These are phyloP conservation scores for Lagenidium sp. DNA, from an alignment of 352 stramenopile genomes.

Conservation along the genomic window DNA sequence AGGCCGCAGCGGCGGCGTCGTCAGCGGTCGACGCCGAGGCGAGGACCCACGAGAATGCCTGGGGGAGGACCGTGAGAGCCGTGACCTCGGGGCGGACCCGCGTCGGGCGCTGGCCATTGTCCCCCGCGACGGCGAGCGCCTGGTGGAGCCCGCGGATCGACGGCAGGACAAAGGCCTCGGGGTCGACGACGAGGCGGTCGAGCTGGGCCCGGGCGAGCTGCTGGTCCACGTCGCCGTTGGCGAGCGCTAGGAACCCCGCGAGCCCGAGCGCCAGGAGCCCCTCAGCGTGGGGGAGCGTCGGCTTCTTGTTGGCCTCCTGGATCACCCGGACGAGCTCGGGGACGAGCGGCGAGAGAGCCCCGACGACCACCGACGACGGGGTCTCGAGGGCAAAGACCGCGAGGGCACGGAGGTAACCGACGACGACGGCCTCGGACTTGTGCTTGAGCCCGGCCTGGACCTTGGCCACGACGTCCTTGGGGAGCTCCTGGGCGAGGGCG, in stretches of 20 bases:
- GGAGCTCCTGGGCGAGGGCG: conserved; percentile 39
- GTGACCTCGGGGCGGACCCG: conserved; percentile 48
- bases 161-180: conserved; percentile 34
- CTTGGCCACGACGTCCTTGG: conserved; percentile 22
- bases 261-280: conserved; percentile 61
- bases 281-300: conserved; percentile 61
- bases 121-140: conserved; percentile 6
- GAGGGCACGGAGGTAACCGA: conserved; percentile 51
- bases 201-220: conserved; percentile 43
- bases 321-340: conserved; percentile 48
- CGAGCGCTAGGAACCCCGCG: conserved; percentile 43
- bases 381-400: conserved; percentile 31
- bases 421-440: conserved; percentile 64
- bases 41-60: conserved; percentile 58
- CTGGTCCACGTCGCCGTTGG: conserved; percentile 48
- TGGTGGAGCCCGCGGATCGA: conserved; percentile 34
- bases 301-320: conserved; percentile 69
- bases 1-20: conserved; percentile 28
- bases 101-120: conserved; percentile 8
- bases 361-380: conserved; percentile 12
- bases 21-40: conserved; percentile 57
- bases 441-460: conserved; percentile 53
- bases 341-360: conserved; percentile 32
- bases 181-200: conserved; percentile 27
- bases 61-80: conserved; percentile 35